Evolutionary conservation across 2,329 filamentous ascomycete genomes (phyloP), one percentile per base, ranked within the genome.

Genomic region (Colletotrichum sublineola): DNA sequence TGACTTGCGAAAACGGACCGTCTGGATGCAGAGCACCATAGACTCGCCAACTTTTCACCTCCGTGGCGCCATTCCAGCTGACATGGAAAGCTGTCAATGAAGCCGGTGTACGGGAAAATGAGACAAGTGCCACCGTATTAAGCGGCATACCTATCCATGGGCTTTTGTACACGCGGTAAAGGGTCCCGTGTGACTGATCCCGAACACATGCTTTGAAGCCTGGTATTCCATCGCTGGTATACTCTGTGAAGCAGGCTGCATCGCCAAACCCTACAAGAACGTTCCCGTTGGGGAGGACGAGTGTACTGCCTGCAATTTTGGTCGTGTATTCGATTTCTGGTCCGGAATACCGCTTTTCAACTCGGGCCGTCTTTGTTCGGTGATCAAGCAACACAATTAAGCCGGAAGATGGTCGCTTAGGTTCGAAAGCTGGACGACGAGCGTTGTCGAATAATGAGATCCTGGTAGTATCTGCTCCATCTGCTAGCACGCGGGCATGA

Each of bases 361-460:
- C 31, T 2, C 42, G 53, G 24, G 8, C 60, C 4, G 60, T 63
- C 15, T 50, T 63, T 5, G 15, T 7, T 15, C 5, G 24, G 29
- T 65, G 61, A 20, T 70, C 33, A 18, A 70, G 53, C 29, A 40
- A 11, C 2, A 70, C 9, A 33, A 70, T 56, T 5, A 63, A 18
- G 8, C 52, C 67, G 15, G 52, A 36, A 9, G 67, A 70, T 20
- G 60, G 44, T 11, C 60, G 29, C 4, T 29, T 31, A 2, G 60
- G 44, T 36, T 52, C 11, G 29, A 63, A 50, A 3, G 60, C 60
- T 18, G 60, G 60, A 71, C 88, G 84, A 12, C 83, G 85, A 20
- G 76, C 78, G 77, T 90, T 89, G 75, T 89, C 86, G 74, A 85
- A 90, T 58, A 90, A 80, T 3, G 86, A 86, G 6, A 85, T 77